A percentile compares a stretch with the other conserved stretches of the same genome.
These are phyloP conservation scores for Uncinocarpus reesii DNA, from an alignment of 2,329 filamentous ascomycete species.

Conservation along the genomic window DNA sequence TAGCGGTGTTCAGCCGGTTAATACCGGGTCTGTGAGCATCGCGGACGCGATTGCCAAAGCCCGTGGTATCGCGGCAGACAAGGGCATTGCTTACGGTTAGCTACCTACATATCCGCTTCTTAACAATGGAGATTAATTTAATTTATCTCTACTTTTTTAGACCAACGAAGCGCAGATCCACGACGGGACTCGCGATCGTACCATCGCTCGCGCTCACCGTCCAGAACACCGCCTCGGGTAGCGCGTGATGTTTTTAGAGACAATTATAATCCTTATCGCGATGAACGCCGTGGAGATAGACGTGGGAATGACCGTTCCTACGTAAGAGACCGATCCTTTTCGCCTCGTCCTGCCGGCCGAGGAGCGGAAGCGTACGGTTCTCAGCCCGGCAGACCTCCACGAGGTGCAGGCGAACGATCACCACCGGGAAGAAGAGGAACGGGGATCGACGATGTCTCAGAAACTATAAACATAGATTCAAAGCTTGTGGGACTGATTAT, in stretches of 20 bases:
- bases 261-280: constrained; percentile 71
- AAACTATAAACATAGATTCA: constrained; percentile 78
- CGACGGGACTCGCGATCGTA: constrained; percentile 47
- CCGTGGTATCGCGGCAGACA: constrained; percentile 69
- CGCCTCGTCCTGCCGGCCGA: constrained; percentile 50
- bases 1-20: constrained; percentile 67
- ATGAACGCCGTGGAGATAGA: constrained; percentile 64
- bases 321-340: constrained; percentile 60
- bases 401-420: constrained; percentile 46
- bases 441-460: constrained; percentile 56
- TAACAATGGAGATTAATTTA: background rate
- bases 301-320: constrained; percentile 45
- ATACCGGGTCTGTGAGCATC: constrained; percentile 71
- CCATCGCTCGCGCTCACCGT: constrained; percentile 43
- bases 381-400: constrained; percentile 41
- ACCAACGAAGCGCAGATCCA: constrained; percentile 21
- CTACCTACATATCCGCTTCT: background rate
- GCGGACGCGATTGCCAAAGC: constrained; percentile 77
- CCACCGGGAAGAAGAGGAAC: constrained; percentile 39
- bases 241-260: constrained; percentile 63
- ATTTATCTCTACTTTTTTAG: constrained; percentile 3
- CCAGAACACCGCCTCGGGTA: constrained; percentile 56
- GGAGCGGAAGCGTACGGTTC: constrained; percentile 49
- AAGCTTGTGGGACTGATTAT: constrained; percentile 83
- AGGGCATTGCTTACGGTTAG: constrained; percentile 50